Conservation (phyloP, 495 filamentous ascomycete genomes). For the Hypoxylon lienhwacheense region DNA sequence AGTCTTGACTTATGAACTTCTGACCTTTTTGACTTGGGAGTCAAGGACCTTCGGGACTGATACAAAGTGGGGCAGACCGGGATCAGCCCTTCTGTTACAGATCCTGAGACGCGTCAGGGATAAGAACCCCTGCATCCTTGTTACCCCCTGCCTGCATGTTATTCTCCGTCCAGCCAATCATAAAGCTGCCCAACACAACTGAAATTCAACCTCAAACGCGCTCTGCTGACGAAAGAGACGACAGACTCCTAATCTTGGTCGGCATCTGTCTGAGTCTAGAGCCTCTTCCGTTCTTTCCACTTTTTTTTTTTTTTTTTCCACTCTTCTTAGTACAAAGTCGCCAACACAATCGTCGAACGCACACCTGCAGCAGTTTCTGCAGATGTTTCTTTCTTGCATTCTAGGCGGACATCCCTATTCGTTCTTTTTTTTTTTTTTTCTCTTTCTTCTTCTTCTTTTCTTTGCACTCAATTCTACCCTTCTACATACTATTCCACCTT, state of each 20-base stretch:
- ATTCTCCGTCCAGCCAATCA: constrained; percentile 32
- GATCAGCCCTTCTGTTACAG: constrained; percentile 31
- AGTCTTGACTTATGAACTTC: constrained; percentile 9
- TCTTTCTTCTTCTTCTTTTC: too few relatives aligned
- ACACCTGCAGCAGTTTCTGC: constrained; percentile 7
- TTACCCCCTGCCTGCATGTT: constrained; percentile 34
- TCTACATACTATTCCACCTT: too few relatives aligned
- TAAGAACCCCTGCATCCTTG: constrained; percentile 27
- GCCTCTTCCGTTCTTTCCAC: constrained; percentile 2
- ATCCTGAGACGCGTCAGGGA: constrained; percentile 36
- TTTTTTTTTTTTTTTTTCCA: background rate
- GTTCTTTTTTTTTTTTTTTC: too few relatives aligned
- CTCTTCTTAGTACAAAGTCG: background rate
- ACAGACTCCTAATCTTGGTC: constrained; percentile 35
- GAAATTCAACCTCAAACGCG: constrained; percentile 38
- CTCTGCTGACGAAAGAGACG: constrained; percentile 37
- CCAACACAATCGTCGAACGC: constrained; percentile 1
- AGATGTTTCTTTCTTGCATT: constrained; percentile 18
- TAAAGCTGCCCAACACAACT: constrained; percentile 27
- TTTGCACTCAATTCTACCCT: too few relatives aligned
- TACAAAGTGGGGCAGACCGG: constrained; percentile 18
- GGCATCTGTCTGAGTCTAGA: constrained; percentile 29
- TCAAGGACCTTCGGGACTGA: constrained; percentile 20
- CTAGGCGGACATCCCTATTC: too few relatives aligned
- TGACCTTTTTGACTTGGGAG: constrained; percentile 21